Evolutionary conservation across 192 early-diverging fungal genomes (phyloP).

Genomic region (Pilaira anomala): DNA sequence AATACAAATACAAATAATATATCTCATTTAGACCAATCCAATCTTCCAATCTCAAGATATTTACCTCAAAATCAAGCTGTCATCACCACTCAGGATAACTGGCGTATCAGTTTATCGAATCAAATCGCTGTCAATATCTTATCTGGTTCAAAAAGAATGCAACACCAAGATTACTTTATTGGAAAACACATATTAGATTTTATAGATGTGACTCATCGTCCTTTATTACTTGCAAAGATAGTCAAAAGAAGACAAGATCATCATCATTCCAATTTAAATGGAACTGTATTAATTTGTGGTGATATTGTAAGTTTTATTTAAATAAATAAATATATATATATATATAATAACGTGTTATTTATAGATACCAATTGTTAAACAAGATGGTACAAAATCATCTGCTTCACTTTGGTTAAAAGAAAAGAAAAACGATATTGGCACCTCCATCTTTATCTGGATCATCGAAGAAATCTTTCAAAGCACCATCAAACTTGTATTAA

Average conservation of each 20-base stretch:
- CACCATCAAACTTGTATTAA: conserved; percentile 12
- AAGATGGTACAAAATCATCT: conserved; percentile 48
- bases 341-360: background rate
- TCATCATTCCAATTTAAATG: background rate
- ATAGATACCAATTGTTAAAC: conserved; percentile 55
- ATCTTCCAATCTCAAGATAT: conserved; percentile 35
- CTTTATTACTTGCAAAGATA: conserved; percentile 8
- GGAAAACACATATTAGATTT: conserved; percentile 21
- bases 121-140: conserved; percentile 41
- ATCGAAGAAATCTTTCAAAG: conserved; percentile 57
- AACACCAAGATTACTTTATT: background rate
- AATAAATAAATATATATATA: background rate
- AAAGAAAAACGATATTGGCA: conserved; percentile 41
- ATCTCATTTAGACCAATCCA: background rate
- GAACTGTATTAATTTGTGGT: conserved; percentile 29
- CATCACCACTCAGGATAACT: conserved; percentile 49
- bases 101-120: conserved; percentile 51
- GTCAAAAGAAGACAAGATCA: conserved; percentile 10
- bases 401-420: conserved; percentile 62
- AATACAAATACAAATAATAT: background rate
- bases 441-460: conserved; percentile 57
- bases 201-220: conserved; percentile 15
- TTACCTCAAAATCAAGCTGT: conserved; percentile 58
- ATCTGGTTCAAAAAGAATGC: background rate
- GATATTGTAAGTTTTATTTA: conserved; percentile 27